These are phyloP conservation scores for Mycena leptocephala DNA, from an alignment of 768 basidiomycete species.

Conservation along the genomic window DNA sequence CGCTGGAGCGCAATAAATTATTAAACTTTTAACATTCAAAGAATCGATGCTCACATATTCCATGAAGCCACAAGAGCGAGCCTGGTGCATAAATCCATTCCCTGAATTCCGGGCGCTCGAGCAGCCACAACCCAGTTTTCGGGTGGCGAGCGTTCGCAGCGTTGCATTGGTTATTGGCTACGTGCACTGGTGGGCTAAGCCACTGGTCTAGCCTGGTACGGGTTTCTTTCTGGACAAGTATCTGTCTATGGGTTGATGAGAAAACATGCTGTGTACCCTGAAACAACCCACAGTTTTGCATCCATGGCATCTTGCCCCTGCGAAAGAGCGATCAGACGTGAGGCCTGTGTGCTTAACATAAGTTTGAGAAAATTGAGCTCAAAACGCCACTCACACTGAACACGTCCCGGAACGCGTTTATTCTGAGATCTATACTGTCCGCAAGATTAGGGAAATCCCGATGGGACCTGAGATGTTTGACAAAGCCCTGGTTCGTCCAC, in stretches of 20 bases:
- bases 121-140: no score
- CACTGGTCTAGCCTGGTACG: background rate
- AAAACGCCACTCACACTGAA: background rate
- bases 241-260: background rate
- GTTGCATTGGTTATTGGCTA: no score
- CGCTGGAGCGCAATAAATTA: no score
- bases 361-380: background rate
- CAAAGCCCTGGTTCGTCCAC: background rate
- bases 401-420: no score
- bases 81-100: no score
- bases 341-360: background rate
- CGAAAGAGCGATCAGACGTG: conserved; percentile 7
- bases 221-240: background rate
- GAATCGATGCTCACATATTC: no score
- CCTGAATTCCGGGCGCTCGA: no score
- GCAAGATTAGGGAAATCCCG: conserved; percentile 3
- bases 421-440: background rate
- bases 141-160: background rate
- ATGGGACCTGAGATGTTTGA: no score
- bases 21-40: no score
- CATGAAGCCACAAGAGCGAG: no score
- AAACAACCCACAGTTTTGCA: background rate
- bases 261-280: background rate
- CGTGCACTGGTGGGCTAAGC: no score
- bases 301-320: background rate